Evolutionary conservation across 805 yeast species (phyloP).

Genomic region (Pichia exigua): DNA sequence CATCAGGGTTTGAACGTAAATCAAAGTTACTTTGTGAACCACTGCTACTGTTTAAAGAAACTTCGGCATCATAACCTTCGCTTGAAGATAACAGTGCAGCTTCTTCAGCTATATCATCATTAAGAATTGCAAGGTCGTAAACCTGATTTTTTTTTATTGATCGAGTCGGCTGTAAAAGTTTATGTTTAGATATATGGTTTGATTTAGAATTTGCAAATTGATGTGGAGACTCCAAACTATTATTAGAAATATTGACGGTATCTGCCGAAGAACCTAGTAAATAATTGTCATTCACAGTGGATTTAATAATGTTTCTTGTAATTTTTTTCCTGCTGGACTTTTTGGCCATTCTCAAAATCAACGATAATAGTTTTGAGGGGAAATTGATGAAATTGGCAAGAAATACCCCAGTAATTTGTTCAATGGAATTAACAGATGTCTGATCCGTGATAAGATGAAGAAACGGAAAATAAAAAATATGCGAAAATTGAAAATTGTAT

Average conservation of each 20-base stretch:
- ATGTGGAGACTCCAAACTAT: background rate
- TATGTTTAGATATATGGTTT: background rate
- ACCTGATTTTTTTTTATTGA: background rate
- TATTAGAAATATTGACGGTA: background rate
- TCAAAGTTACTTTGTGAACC: constrained; percentile 6
- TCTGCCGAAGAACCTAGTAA: constrained; percentile 10
- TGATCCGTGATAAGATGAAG: background rate
- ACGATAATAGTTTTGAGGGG: background rate
- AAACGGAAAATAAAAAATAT: too few species aligned
- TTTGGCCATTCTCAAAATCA: background rate
- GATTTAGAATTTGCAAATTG: background rate
- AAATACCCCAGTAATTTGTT: background rate
- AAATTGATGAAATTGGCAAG: background rate
- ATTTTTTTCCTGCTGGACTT: background rate
- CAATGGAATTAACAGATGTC: too few species aligned
- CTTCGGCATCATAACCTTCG: constrained; percentile 21
- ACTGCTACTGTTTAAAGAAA: background rate
- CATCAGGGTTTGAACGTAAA: constrained; percentile 21
- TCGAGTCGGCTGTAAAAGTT: background rate
- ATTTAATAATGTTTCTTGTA: background rate
- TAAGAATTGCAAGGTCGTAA: constrained; percentile 7
- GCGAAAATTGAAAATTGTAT: too few species aligned
- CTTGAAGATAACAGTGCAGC: constrained; percentile 26
- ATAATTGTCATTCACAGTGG: background rate
- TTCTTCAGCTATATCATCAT: constrained; percentile 33